Evolutionary conservation across 352 stramenopile species (phyloP).

Genomic region (Globisporangium alternatum): DNA sequence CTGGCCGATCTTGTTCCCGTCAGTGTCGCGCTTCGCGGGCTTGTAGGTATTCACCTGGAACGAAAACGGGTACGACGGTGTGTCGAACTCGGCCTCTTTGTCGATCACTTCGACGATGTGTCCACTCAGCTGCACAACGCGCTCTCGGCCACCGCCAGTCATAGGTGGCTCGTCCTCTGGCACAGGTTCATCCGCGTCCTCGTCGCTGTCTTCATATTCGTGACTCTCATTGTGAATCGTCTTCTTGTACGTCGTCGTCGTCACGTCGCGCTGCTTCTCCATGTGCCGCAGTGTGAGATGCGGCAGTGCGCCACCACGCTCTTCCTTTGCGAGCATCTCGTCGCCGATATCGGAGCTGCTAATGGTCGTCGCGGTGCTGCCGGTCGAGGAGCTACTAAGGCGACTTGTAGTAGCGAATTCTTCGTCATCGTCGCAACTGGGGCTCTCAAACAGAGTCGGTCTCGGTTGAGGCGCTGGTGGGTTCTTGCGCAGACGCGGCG

Average conservation of each 20-base stretch:
- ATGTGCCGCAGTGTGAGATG: constrained; percentile 47
- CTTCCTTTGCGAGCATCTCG: background rate
- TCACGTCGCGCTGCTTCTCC: constrained; percentile 21
- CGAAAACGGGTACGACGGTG: constrained; percentile 40
- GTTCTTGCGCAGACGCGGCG: constrained; percentile 17
- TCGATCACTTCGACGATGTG: constrained; percentile 60
- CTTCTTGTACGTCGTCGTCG: constrained; percentile 16
- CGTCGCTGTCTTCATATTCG: constrained; percentile 22
- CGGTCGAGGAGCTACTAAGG: constrained; percentile 17
- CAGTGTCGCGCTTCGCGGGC: constrained; percentile 21
- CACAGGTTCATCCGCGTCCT: constrained; percentile 13
- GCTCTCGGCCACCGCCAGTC: constrained; percentile 18
- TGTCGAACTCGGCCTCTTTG: constrained; percentile 37
- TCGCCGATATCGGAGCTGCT: constrained; percentile 12
- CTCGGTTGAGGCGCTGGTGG: background rate
- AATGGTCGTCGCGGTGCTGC: constrained; percentile 16
- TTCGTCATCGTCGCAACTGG: background rate
- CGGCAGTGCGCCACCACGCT: constrained; percentile 23
- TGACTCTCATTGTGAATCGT: constrained; percentile 36
- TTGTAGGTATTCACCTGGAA: constrained; percentile 75
- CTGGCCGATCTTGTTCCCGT: constrained; percentile 31
- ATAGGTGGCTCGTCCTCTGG: constrained; percentile 8
- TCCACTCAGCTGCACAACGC: constrained; percentile 60
- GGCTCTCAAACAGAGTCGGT: background rate
- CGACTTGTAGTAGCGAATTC: background rate